phyloP scores from a whole-genome alignment of 192 early-diverging fungal species.

The Coemansia sp. region DNA sequence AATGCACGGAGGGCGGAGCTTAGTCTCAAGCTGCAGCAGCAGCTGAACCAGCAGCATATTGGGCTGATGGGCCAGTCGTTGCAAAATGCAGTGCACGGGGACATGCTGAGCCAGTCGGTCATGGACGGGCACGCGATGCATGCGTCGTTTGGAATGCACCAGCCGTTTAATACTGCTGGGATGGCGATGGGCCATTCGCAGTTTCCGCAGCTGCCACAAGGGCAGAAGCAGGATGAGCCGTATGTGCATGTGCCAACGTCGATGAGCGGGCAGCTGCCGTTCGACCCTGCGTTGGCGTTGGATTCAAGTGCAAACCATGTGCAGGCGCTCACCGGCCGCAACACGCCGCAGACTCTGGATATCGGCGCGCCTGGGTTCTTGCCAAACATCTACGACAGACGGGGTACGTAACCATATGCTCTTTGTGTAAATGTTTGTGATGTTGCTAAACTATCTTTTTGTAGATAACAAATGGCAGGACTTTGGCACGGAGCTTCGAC shows the following conservation, averaged over 20 bases:
- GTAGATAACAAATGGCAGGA: constrained; percentile 46
- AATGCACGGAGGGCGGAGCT: constrained; percentile 57
- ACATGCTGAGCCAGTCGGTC: constrained; percentile 20
- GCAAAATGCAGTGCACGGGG: constrained; percentile 25
- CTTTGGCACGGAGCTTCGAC: constrained; percentile 1
- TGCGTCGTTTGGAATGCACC: constrained; percentile 25
- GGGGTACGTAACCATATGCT: constrained; percentile 16
- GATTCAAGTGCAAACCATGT: constrained; percentile 9
- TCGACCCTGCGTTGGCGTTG: constrained; percentile 18
- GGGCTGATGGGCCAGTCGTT: constrained; percentile 23
- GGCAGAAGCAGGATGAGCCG: constrained; percentile 9
- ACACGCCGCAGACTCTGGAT: constrained; percentile 16
- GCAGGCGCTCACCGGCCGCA: constrained; percentile 5
- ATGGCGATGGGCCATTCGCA: constrained; percentile 19
- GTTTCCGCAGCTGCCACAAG: constrained; percentile 15
- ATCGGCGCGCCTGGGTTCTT: background rate
- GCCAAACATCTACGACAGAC: constrained; percentile 25
- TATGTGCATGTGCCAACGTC: constrained; percentile 8
- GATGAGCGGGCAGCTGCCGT: constrained; percentile 20
- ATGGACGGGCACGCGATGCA: too few species aligned
- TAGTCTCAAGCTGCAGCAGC: constrained; percentile 58
- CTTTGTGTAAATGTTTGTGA: background rate
- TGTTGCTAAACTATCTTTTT: constrained; percentile 6
- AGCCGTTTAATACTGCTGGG: constrained; percentile 14
- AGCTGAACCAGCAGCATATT: constrained; percentile 57